These are phyloP conservation scores for Clohesyomyces aquaticus DNA, from an alignment of 495 filamentous ascomycete species.

Conservation along the genomic window DNA sequence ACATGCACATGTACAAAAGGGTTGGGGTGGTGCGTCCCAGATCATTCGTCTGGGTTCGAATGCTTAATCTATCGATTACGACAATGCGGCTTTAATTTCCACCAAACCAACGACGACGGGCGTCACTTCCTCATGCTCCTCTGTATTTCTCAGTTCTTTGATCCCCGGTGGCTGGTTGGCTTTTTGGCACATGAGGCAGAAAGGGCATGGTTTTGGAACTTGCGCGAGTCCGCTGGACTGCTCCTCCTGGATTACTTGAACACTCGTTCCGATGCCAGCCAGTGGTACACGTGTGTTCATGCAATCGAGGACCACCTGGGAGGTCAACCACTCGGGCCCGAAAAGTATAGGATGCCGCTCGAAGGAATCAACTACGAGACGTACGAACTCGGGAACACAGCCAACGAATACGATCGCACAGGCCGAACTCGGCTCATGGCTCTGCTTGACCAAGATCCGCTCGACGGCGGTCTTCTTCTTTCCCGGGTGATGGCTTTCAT, in stretches of 20 bases:
- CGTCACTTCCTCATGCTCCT: background rate
- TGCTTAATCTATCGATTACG: background rate
- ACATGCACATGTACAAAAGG: background rate
- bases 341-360: too few relatives aligned
- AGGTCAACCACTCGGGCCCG: too few relatives aligned
- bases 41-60: constrained; percentile 2
- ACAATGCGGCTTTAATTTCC: background rate
- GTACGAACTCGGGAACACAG: too few relatives aligned
- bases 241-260: too few relatives aligned
- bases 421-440: background rate
- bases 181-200: background rate
- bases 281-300: too few relatives aligned
- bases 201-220: too few relatives aligned
- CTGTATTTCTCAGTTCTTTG: background rate
- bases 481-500: background rate
- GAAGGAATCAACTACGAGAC: too few relatives aligned
- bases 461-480: background rate
- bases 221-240: too few relatives aligned
- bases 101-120: background rate
- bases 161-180: background rate
- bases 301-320: too few relatives aligned
- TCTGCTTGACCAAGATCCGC: background rate
- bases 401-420: background rate
- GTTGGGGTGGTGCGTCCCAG: too few relatives aligned
- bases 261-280: too few relatives aligned